Base-by-base conservation (phyloP, 192 early-diverging fungal genomes). In the Coemansia sp. region DNA sequence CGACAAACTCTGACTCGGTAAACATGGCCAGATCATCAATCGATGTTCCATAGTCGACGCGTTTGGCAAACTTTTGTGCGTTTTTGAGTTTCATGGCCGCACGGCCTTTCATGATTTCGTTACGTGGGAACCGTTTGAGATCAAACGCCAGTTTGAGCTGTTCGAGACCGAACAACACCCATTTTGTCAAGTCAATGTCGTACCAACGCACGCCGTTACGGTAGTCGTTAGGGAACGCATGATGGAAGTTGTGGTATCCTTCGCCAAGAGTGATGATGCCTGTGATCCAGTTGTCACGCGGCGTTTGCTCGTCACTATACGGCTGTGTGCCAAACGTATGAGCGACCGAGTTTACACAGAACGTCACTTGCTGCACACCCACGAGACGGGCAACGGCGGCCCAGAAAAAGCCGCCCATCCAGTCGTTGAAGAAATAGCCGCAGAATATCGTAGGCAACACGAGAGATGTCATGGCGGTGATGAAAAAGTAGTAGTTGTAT, bases 201-300 rank as follows among this genome's bases (percentile, higher is more conserved):
- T 84, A 87, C 65, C 84, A 87, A 57, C 69, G 67, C 62, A 92
- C 89, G 23, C 89, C 92, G 57, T 93, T 93, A 49, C 92, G 87
- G 78, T 90, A 93, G 77, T 93, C 92, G 64, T 88, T 85, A 52
- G 92, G 92, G 82, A 92, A 93, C 65, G 91, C 87, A 57, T 93
- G 92, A 66, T 93, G 92, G 81, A 90, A 90, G 81, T 92, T 92
- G 82, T 93, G 91, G 77, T 91, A 91, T 22, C 90, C 91, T 67
- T 92, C 91, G 68, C 91, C 90, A 54, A 91, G 38, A 0, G 91
- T 92, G 54, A 90, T 81, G 17, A 93, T 72, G 29, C 90, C 90
- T 14, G 90, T 91, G 59, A 92, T 66, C 74, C 89, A 88, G 72
- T 95, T 91, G 69, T 92, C 90, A 63, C 89, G 82, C 19, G 92